These are phyloP conservation scores for Leccinellum albellum DNA, from an alignment of 768 basidiomycete species.

Conservation along the genomic window DNA sequence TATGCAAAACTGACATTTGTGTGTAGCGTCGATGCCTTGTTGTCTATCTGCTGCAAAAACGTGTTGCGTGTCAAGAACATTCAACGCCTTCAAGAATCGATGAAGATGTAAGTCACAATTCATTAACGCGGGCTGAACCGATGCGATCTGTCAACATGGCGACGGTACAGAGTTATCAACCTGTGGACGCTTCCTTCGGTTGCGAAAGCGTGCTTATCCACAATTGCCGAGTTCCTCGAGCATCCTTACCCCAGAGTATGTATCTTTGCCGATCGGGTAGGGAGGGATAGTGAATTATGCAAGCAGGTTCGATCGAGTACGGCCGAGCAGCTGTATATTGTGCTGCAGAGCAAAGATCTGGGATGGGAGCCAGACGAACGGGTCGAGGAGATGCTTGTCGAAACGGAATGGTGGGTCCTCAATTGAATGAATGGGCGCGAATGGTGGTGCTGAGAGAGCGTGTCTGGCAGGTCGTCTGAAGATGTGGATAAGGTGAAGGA, in stretches of 20 bases:
- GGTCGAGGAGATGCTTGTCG: conserved; percentile 65
- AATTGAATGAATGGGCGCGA: conserved; percentile 6
- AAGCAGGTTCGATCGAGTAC: conserved; percentile 71
- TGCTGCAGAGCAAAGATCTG: conserved; percentile 67
- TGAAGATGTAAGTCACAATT: conserved; percentile 69
- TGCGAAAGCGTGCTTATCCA: conserved; percentile 39
- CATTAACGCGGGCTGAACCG: conserved; percentile 12
- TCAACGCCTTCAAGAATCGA: conserved; percentile 74
- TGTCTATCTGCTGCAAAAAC: conserved; percentile 58
- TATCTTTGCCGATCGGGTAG: conserved; percentile 13
- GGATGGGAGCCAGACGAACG: conserved; percentile 56
- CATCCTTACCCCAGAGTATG: conserved; percentile 81
- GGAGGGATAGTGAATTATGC: conserved; percentile 4
- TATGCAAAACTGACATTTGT: conserved; percentile 5
- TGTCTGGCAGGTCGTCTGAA: conserved; percentile 45
- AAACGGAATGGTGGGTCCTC: conserved; percentile 72
- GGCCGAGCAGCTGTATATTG: conserved; percentile 79
- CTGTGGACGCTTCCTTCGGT: conserved; percentile 51
- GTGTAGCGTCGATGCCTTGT: conserved; percentile 50
- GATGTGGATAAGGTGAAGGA: conserved; percentile 37
- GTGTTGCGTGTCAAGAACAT: conserved; percentile 72
- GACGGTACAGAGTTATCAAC: conserved; percentile 53
- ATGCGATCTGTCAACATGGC: conserved; percentile 13
- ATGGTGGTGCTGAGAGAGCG: conserved; percentile 23
- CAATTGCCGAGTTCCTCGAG: conserved; percentile 58